These are phyloP conservation scores for Phialemoniopsis sp. DNA, from an alignment of 2,329 filamentous ascomycete species.

Conservation along the genomic window DNA sequence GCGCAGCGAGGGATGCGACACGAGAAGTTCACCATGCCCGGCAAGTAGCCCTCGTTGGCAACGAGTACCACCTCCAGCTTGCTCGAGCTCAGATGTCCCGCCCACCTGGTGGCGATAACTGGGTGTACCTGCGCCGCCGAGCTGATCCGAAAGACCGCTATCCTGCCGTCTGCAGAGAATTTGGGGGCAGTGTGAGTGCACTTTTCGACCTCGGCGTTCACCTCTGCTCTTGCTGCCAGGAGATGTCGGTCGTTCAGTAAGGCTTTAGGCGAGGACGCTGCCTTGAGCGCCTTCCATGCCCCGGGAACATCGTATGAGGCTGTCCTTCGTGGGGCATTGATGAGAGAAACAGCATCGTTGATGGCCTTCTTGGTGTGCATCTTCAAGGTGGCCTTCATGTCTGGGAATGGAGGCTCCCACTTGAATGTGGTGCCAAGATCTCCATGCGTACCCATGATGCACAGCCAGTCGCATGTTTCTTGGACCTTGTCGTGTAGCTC, in stretches of 20 bases:
- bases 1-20: slow-evolving; percentile 58
- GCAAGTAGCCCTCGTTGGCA: slow-evolving; percentile 62
- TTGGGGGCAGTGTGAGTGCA: slow-evolving; percentile 59
- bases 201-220: slow-evolving; percentile 56
- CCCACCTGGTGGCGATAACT: slow-evolving; percentile 64
- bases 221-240: slow-evolving; percentile 50
- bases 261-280: slow-evolving; percentile 43
- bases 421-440: slow-evolving; percentile 62
- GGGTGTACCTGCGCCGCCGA: slow-evolving; percentile 61
- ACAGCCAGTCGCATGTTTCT: slow-evolving; percentile 54
- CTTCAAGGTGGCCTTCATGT: slow-evolving; percentile 59
- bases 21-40: slow-evolving; percentile 62
- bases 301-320: slow-evolving; percentile 54
- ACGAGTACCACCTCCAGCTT: slow-evolving; percentile 61
- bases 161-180: slow-evolving; percentile 57
- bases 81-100: slow-evolving; percentile 52
- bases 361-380: slow-evolving; percentile 56
- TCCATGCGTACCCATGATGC: slow-evolving; percentile 61
- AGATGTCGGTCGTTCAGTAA: slow-evolving; percentile 45
- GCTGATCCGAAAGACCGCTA: slow-evolving; percentile 59
- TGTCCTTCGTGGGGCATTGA: slow-evolving; percentile 63
- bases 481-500: slow-evolving; percentile 47
- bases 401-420: slow-evolving; percentile 63
- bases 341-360: slow-evolving; percentile 57
- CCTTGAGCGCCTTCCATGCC: slow-evolving; percentile 56